Evolutionary conservation across 257 asterid species (phyloP).

Genomic region (Ajuga chamaepitys): DNA sequence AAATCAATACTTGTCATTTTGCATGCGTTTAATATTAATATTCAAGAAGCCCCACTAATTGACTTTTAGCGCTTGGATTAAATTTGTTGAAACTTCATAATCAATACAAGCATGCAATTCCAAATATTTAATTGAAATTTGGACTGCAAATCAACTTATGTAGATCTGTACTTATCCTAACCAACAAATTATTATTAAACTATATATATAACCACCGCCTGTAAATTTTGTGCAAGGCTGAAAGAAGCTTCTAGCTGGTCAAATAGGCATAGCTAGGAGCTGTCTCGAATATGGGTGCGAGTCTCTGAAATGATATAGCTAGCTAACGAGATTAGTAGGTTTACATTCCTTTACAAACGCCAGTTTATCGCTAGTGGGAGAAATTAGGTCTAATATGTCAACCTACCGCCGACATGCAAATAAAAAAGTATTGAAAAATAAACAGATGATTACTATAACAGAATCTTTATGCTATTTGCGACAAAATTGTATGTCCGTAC

Average conservation of each 20-base stretch:
- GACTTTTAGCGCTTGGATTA: not conserved
- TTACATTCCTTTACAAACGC: not conserved
- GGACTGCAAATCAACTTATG: conserved; percentile 10
- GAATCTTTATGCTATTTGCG: not conserved
- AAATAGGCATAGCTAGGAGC: not conserved
- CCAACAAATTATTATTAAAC: not conserved
- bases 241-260: conserved; percentile 2
- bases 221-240: not conserved
- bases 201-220: not conserved
- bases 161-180: conserved; percentile 7
- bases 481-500: too few species aligned
- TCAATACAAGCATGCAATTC: not conserved
- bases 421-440: not conserved
- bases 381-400: not conserved
- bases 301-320: not conserved
- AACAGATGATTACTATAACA: not conserved
- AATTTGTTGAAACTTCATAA: conserved; percentile 1
- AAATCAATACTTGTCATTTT: not conserved
- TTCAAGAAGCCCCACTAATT: not conserved
- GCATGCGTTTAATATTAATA: not conserved
- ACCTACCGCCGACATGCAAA: not conserved
- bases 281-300: not conserved
- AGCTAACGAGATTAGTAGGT: conserved; percentile 1
- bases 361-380: not conserved
- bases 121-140: not conserved